Base-by-base conservation (phyloP, 2,329 filamentous ascomycete genomes). In the Zymoseptoria tritici region DNA sequence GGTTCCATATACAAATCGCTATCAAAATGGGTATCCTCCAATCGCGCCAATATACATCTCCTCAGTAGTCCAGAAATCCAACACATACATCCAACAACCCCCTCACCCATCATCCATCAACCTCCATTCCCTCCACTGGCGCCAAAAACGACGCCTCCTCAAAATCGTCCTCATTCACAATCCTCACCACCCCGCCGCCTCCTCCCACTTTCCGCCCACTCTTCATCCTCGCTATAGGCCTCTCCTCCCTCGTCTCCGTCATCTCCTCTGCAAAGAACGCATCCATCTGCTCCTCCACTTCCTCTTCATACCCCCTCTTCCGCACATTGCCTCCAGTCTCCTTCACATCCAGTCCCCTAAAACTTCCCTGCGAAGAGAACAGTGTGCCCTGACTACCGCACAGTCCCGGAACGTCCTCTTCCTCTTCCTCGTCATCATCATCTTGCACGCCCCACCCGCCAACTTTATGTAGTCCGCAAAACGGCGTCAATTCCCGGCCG, bases 391-490 rank as follows among this genome's bases (percentile, higher is more conserved):
- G 69, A 66, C 69, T 73, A 70, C 66, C 73, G 56, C 64, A 65
- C 62, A 70, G 65, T 52, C 54, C 53, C 13, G 64, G 64, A 19
- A 63, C 55, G 4, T 64, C 63, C 3, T 55, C 52, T 16, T 52
- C 55, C 21, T 49, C 53, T 20, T 54, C 49, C 55, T 70, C 54
- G 16, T 55, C 57, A 4, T 68, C 56, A 7, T 56, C 6, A 29
- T 62, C 57, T 83, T 91, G 87, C 26, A 81, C 77, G 29, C 81
- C 82, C 50, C 87, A 76, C 0, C 89, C 89, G 49, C 89, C 89
- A 58, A 89, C 80, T 69, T 86, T 91, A 76, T 90, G 82, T 65
- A 94, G 81, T 24, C 90, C 91, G 71, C 90, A 93, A 71, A 91
- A 95, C 0, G 91, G 90, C 7, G 87, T 77, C 4, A 96, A 79